These are phyloP conservation scores for Boletus subparvulus DNA, from an alignment of 768 basidiomycete genomes.

Conservation along the genomic window DNA sequence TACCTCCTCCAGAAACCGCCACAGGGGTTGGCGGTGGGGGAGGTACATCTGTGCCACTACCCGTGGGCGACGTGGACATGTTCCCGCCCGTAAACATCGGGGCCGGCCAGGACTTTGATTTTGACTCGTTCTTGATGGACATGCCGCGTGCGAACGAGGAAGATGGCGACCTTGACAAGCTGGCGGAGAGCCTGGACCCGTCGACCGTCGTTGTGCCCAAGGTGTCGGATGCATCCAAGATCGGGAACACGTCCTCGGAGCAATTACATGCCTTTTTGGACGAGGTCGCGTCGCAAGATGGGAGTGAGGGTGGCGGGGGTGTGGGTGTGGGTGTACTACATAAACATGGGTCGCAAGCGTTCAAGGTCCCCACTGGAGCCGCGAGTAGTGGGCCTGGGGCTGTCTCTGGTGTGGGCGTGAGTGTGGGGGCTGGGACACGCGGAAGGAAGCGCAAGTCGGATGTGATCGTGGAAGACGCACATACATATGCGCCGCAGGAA, in stretches of 20 bases:
- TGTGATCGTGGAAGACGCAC: constrained; percentile 17
- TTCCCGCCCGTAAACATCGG: constrained; percentile 14
- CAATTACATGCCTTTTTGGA: constrained; percentile 45
- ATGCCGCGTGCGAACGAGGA: constrained; percentile 33
- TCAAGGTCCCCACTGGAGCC: constrained; percentile 3
- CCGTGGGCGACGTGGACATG: constrained; percentile 15
- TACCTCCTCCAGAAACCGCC: constrained; percentile 5
- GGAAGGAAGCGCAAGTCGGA: constrained; percentile 45
- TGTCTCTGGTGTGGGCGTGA: not conserved
- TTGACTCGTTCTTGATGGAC: constrained; percentile 42
- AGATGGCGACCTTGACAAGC: constrained; percentile 32
- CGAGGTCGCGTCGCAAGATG: constrained; percentile 39
- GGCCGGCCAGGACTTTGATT: constrained; percentile 33
- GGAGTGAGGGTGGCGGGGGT: constrained; percentile 8
- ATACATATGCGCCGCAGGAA: not conserved
- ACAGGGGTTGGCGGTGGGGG: constrained; percentile 12
- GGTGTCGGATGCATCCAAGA: constrained; percentile 27
- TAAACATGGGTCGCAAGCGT: not conserved
- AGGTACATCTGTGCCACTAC: not conserved
- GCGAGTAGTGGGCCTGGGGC: not conserved
- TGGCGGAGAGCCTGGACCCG: constrained; percentile 36
- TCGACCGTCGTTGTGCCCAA: constrained; percentile 31
- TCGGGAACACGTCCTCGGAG: constrained; percentile 34
- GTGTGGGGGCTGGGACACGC: constrained; percentile 2
- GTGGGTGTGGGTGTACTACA: not conserved